phyloP scores from a whole-genome alignment of 371 early-diverging fungal species.

The Haplosporangium sp. region DNA sequence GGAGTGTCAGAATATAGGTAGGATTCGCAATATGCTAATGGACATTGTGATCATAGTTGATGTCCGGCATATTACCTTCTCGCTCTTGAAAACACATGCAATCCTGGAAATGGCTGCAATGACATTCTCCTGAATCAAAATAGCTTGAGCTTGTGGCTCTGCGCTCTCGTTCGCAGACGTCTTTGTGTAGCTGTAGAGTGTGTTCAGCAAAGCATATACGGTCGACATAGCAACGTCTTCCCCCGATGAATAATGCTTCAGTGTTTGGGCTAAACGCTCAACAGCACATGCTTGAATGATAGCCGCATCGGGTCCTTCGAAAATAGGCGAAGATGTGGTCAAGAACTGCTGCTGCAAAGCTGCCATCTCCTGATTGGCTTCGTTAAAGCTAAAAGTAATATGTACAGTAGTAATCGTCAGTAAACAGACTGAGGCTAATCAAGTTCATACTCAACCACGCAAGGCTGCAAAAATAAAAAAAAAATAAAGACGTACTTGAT shows the following conservation, averaged over 20 bases:
- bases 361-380: constrained; percentile 64
- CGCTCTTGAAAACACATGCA: constrained; percentile 72
- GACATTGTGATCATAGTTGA: background rate
- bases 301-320: constrained; percentile 54
- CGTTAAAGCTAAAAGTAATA: constrained; percentile 52
- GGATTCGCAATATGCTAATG: background rate
- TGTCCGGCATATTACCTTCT: constrained; percentile 46
- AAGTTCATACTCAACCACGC: background rate
- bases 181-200: constrained; percentile 59
- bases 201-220: constrained; percentile 63
- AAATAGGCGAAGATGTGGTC: constrained; percentile 70
- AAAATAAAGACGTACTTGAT: constrained; percentile 60
- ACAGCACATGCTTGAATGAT: constrained; percentile 68
- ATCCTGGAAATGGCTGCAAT: constrained; percentile 72
- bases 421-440: no score
- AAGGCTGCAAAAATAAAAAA: background rate
- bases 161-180: constrained; percentile 24
- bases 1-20: background rate
- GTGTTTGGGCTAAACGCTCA: constrained; percentile 64
- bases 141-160: constrained; percentile 58
- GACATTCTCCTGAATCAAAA: constrained; percentile 67
- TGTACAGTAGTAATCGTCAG: constrained; percentile 44
- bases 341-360: constrained; percentile 69
- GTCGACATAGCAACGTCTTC: constrained; percentile 65
- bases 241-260: constrained; percentile 56